These are phyloP conservation scores for Ogataea pini DNA, from an alignment of 805 yeast genomes.

Conservation along the genomic window DNA sequence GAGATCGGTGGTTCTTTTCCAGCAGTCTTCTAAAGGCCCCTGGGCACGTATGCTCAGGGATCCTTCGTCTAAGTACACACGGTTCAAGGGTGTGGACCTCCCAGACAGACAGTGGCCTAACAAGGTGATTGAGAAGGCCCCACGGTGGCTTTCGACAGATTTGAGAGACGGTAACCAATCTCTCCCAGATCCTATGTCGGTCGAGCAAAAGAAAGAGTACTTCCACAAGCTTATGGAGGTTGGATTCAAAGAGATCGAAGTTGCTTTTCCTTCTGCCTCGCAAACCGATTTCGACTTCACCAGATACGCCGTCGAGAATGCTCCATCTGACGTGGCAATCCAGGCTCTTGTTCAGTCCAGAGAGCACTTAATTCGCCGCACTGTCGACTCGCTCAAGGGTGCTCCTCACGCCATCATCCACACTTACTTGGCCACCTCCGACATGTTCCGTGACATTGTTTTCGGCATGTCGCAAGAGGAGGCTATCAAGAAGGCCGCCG, in stretches of 20 bases:
- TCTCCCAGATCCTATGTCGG: constrained; percentile 79
- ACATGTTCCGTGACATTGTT: constrained; percentile 72
- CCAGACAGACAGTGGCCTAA: constrained; percentile 74
- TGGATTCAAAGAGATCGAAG: constrained; percentile 82
- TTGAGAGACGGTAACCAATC: constrained; percentile 82
- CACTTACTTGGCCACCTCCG: constrained; percentile 75
- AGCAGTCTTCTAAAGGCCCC: constrained; percentile 31
- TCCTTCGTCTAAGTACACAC: constrained; percentile 62
- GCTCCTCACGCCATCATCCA: constrained; percentile 74
- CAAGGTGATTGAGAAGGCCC: constrained; percentile 65
- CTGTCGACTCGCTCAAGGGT: constrained; percentile 71
- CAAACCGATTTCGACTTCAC: constrained; percentile 84
- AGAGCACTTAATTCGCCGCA: constrained; percentile 70
- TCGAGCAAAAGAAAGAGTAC: constrained; percentile 71
- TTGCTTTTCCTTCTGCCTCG: constrained; percentile 78
- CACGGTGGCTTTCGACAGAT: constrained; percentile 80
- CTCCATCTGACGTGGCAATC: constrained; percentile 72
- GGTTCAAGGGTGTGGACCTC: constrained; percentile 55
- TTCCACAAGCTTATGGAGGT: constrained; percentile 70
- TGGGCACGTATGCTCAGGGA: constrained; percentile 62
- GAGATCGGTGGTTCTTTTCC: constrained; percentile 28
- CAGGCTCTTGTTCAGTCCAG: constrained; percentile 79
- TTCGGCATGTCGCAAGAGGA: constrained; percentile 71
- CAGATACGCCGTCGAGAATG: constrained; percentile 73
- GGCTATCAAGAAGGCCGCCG: constrained; percentile 67